Evolutionary conservation across 2,329 filamentous ascomycete genomes (phyloP).

Genomic region (Alternaria triticimaculans): DNA sequence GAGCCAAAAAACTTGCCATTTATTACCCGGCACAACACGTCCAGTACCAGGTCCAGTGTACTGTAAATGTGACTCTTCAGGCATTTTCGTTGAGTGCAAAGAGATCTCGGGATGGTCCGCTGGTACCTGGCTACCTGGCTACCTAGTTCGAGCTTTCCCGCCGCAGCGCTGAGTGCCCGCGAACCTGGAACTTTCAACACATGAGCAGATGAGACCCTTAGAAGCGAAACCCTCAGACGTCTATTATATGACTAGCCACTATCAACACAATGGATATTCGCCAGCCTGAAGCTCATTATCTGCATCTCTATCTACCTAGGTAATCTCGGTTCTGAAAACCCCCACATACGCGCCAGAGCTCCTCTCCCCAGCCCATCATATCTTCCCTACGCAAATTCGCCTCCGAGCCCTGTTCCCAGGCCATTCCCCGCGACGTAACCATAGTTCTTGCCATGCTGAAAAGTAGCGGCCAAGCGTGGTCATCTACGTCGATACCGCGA

Average conservation of each 20-base stretch:
- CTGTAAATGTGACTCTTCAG: neutral
- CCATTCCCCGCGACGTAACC: neutral
- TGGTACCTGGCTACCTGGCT: neutral
- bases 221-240: neutral
- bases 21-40: neutral
- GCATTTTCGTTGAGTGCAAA: neutral
- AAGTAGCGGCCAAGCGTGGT: neutral
- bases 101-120: neutral
- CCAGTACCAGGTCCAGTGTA: neutral
- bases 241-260: neutral
- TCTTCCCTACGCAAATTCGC: neutral
- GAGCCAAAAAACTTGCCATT: conserved; percentile 5
- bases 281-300: neutral
- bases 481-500: neutral
- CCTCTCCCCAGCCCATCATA: neutral
- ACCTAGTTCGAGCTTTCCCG: neutral
- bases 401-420: neutral
- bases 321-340: neutral
- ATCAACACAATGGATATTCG: neutral
- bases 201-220: neutral
- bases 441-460: neutral
- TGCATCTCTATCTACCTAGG: neutral
- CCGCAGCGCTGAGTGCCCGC: neutral
- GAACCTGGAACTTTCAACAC: neutral
- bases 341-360: neutral